Conservation (phyloP, 2,329 filamentous ascomycete species). For the Fusarium nygamai region DNA sequence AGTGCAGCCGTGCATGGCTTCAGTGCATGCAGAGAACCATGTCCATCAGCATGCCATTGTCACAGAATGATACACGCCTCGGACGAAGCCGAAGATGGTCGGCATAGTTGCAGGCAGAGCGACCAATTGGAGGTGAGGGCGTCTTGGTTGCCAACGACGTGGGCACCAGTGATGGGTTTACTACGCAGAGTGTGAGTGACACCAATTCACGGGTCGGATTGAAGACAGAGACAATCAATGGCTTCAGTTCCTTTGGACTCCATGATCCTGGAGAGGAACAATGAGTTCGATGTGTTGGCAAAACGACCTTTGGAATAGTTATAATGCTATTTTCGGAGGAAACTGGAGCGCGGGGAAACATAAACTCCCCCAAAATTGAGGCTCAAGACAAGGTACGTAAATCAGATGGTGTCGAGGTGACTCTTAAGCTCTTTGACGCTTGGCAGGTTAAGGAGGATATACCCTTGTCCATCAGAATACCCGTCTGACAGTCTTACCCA, state of each 20-base stretch:
- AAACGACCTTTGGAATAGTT: neutral
- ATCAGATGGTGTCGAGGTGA: neutral
- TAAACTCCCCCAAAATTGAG: constrained; percentile 30
- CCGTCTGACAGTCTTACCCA: constrained; percentile 15
- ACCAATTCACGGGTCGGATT: neutral
- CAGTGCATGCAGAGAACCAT: constrained; percentile 14
- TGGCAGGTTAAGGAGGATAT: neutral
- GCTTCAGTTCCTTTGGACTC: neutral
- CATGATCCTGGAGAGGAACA: neutral
- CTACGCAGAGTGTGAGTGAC: neutral
- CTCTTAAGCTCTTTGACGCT: neutral
- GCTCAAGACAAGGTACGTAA: constrained; percentile 18
- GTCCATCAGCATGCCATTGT: neutral
- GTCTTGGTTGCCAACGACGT: constrained; percentile 11
- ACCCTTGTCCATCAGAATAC: constrained; percentile 2
- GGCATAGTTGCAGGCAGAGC: neutral
- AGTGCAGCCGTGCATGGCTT: constrained; percentile 20
- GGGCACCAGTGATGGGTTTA: constrained; percentile 3
- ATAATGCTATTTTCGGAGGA: neutral
- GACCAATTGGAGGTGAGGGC: constrained; percentile 8
- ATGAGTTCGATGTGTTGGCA: neutral
- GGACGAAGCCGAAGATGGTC: constrained; percentile 21
- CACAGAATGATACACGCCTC: constrained; percentile 9
- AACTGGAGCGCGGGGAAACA: constrained; percentile 12
- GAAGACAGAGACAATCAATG: neutral